These are phyloP conservation scores for Spizellomyces punctatus DNA, from an alignment of 192 early-diverging fungal species.

Conservation along the genomic window DNA sequence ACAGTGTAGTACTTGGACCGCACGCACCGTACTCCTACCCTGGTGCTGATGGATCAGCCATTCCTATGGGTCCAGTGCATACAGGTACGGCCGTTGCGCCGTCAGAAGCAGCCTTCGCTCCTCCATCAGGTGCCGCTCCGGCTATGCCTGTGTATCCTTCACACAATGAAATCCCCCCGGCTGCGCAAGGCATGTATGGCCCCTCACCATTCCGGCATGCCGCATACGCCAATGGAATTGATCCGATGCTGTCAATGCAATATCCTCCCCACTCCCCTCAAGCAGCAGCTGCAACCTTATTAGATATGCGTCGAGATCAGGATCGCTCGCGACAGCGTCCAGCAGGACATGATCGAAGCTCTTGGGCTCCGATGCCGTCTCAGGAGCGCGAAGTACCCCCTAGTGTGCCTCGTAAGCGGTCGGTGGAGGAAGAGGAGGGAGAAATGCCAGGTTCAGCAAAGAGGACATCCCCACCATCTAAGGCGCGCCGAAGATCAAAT, in stretches of 20 bases:
- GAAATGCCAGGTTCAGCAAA: background rate
- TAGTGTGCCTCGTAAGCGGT: too few relatives aligned
- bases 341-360: background rate
- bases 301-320: slow-evolving; percentile 11
- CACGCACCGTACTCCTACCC: background rate
- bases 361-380: background rate
- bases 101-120: slow-evolving; percentile 1
- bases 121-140: background rate
- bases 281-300: slow-evolving; percentile 17
- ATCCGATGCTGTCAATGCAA: background rate
- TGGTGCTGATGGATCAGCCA: background rate
- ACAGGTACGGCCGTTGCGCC: background rate
- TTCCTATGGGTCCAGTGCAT: background rate
- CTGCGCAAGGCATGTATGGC: background rate
- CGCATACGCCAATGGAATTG: background rate
- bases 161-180: background rate
- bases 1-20: background rate
- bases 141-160: too few relatives aligned
- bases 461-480: background rate
- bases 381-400: background rate
- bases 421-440: too few relatives aligned
- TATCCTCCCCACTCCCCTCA: slow-evolving; percentile 24
- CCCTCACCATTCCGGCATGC: background rate
- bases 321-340: background rate
- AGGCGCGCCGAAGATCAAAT: background rate